Evolutionary conservation across 306 rosid species (phyloP), one percentile per base, ranked within the genome.

Genomic region (Inga leiocalycina): DNA sequence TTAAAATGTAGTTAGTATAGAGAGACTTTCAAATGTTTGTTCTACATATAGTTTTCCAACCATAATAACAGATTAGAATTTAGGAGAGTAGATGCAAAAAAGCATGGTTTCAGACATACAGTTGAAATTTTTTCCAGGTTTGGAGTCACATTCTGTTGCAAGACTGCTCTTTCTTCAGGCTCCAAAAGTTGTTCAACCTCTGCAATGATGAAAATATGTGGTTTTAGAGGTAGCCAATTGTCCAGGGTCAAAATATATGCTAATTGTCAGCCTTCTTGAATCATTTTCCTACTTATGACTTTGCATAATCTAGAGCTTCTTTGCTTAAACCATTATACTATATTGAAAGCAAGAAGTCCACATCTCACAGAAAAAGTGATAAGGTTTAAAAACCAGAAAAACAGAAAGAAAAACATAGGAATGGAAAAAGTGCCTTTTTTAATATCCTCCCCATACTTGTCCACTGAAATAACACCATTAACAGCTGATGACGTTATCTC

Each of bases 151-250:
- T 92, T 89, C 87, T 87, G 92, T 70, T 85, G 89, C 88, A 93
- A 85, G 83, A 89, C 90, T 59, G 85, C 94, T 81, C 85, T 81
- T 93, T 93, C 97, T 88, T 91, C 94, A 8, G 91, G 93, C 70
- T 81, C 94, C 91, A 96, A 87, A 82, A 96, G 97, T 76, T 80
- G 93, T 84, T 96, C 99, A 81, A 93, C 88, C 93, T 96, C 97
- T 96, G 93, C 87, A 86, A 76, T 57, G 67, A 87, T 43, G 76
- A 82, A 27, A 77, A 84, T 71, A 57, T 54, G 20, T 30, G 54
- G 73, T 71, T 71, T 37, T 17, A 82, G 79, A 46, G 24, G 45
- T 24, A 0, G 75, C 51, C 77, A 49, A 17, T 39, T 49, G 61
- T 84, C 74, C 20, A 74, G 32, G 71, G 24, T 65, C 65, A 57